Conservation (phyloP, 2,329 filamentous ascomycete genomes). For the Parastagonospora nodorum region DNA sequence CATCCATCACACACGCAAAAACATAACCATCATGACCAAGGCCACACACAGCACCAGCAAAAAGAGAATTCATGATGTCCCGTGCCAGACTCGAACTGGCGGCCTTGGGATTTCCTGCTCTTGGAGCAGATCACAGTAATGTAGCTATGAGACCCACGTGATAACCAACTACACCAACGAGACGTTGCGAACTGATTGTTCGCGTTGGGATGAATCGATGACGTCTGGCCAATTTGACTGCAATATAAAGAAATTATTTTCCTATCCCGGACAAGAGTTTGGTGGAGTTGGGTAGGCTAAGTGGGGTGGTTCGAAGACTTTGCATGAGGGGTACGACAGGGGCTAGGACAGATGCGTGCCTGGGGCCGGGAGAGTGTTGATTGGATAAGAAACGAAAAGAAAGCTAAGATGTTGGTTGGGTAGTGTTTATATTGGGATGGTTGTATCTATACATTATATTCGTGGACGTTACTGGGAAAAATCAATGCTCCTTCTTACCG, state of each 20-base stretch:
- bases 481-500: background rate
- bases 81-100: constrained; percentile 45
- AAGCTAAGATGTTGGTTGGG: too few relatives aligned
- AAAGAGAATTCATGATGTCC: constrained; percentile 24
- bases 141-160: constrained; percentile 44
- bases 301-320: too few relatives aligned
- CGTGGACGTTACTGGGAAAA: background rate
- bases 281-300: background rate
- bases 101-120: constrained; percentile 39
- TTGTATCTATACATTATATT: background rate
- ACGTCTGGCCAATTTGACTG: background rate
- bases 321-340: too few relatives aligned
- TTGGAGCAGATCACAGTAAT: constrained; percentile 32
- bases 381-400: too few relatives aligned
- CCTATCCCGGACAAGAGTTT: too few relatives aligned
- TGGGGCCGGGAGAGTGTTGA: too few relatives aligned
- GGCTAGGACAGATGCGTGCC: too few relatives aligned
- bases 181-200: constrained; percentile 14
- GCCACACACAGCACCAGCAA: background rate
- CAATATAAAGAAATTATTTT: background rate
- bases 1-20: background rate
- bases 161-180: constrained; percentile 47
- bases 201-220: background rate
- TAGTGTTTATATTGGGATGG: too few relatives aligned
- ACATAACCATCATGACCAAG: background rate